Percentiles rank a stretch among this genome's conserved stretches.
phyloP scores from a whole-genome alignment of 371 early-diverging fungal species.

The Zopfochytrium polystomum region DNA sequence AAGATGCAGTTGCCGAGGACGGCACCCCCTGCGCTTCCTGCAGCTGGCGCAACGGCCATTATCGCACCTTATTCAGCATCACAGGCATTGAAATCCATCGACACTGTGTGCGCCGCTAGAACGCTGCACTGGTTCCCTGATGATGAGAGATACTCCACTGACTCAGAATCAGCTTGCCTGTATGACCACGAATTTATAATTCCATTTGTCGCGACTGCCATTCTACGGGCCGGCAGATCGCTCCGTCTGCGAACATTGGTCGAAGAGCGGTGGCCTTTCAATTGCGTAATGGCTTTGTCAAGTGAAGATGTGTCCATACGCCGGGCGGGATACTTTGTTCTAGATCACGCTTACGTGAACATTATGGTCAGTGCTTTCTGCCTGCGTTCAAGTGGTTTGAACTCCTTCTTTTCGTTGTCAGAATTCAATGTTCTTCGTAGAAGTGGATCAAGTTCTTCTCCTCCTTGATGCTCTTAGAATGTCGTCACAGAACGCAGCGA shows the following conservation, averaged over 20 bases:
- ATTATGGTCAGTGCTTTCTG: slow-evolving; percentile 47
- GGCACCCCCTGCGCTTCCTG: slow-evolving; percentile 14
- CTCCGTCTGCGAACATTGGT: slow-evolving; percentile 38
- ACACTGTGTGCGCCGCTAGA: slow-evolving; percentile 62
- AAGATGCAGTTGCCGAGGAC: slow-evolving; percentile 6
- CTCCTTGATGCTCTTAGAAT: slow-evolving; percentile 56
- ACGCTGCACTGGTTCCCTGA: slow-evolving; percentile 59
- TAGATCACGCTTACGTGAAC: slow-evolving; percentile 63
- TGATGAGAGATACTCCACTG: slow-evolving; percentile 9
- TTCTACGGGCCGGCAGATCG: slow-evolving; percentile 46
- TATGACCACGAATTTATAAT: slow-evolving; percentile 74
- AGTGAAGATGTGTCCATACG: slow-evolving; percentile 55
- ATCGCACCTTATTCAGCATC: slow-evolving; percentile 35
- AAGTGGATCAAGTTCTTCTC: neutral
- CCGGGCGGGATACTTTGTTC: slow-evolving; percentile 59
- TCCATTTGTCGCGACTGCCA: slow-evolving; percentile 62
- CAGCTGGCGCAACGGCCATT: slow-evolving; percentile 10
- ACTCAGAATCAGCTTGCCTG: neutral
- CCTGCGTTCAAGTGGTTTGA: neutral
- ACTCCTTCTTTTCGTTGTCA: neutral
- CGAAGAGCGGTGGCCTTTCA: slow-evolving; percentile 70
- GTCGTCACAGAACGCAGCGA: slow-evolving; percentile 47
- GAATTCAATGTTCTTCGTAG: neutral
- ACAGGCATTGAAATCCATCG: slow-evolving; percentile 64
- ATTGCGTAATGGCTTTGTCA: slow-evolving; percentile 63